Evolutionary conservation across 1,284 basidiomycete genomes (phyloP), one percentile per base, ranked within the genome.

Genomic region (Naganishia albida): DNA sequence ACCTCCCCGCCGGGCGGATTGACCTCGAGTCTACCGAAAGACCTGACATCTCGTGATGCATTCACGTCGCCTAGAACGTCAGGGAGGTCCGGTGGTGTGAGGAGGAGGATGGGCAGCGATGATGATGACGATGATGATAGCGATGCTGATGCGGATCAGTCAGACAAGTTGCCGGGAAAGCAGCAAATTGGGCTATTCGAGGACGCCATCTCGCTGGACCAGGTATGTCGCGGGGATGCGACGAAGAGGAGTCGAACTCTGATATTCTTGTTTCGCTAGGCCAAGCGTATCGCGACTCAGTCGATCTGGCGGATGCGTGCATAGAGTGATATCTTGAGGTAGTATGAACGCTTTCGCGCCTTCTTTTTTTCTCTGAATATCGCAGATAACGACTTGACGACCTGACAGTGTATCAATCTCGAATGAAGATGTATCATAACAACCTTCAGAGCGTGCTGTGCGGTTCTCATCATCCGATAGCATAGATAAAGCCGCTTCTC

Each of bases 181-280:
- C 74, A 75, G 65, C 72, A 38, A 88, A 90, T 78, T 83, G 80
- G 71, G 84, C 91, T 43, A 86, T 88, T 72, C 80, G 89, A 90
- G 74, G 88, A 87, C 72, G 86, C 87, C 30, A 93, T 94, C 74
- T 88, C 89, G 13, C 82, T 93, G 68, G 92, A 94, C 70, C 91
- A 94, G 85, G 90, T 90, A 72, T 62, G 83, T 75, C 16, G 12
- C 16, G 16, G 18, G 18, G n/a, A 10, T 23, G 18, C 25, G 7
- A 1, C 4, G 7, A n/a, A 8, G 15, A 28, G 3, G 42, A 38
- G 16, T 42, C 16, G 8, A 18, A 7, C 34, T 6, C 20, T 65
- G 26, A 34, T 54, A 44, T 23, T 25, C n/a, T 30, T 63, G 26
- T 15, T 52, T 25, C 34, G 26, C 49, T 54, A 81, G 80, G 80